These are phyloP conservation scores for Termitomyces titanicus DNA, from an alignment of 768 basidiomycete species.

Conservation along the genomic window DNA sequence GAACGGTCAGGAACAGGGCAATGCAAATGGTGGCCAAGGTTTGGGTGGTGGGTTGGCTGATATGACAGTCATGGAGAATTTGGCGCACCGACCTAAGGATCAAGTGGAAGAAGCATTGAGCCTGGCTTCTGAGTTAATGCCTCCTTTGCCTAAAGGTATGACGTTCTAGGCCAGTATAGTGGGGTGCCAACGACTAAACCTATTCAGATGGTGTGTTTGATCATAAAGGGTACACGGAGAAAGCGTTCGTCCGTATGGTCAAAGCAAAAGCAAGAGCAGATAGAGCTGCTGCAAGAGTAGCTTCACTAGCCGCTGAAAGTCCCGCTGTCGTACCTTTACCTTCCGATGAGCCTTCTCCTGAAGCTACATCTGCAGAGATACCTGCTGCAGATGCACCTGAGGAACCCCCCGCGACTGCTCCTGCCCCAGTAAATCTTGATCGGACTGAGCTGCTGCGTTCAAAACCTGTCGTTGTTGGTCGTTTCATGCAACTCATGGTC, in stretches of 20 bases:
- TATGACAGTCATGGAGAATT: conserved; percentile 97
- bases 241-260: conserved; percentile 67
- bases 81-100: conserved; percentile 95
- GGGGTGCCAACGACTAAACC: conserved; percentile 1
- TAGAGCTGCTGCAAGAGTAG: conserved; percentile 65
- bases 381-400: conserved; percentile 42
- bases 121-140: conserved; percentile 87
- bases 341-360: conserved; percentile 25
- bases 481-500: conserved; percentile 85
- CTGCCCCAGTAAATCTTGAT: conserved; percentile 40
- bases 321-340: not conserved
- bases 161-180: not conserved
- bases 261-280: conserved; percentile 86
- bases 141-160: conserved; percentile 87
- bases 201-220: conserved; percentile 90
- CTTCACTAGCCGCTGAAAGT: conserved; percentile 25
- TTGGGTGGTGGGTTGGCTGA: conserved; percentile 87
- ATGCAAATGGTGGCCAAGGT: conserved; percentile 64
- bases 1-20: conserved; percentile 57
- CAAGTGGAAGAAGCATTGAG: conserved; percentile 93
- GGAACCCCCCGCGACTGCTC: conserved; percentile 24
- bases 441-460: conserved; percentile 74
- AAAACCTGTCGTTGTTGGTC: conserved; percentile 70
- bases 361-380: conserved; percentile 22
- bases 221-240: conserved; percentile 86